Base-by-base conservation (phyloP, 1,284 basidiomycete genomes). In the Abortiporus biennis region DNA sequence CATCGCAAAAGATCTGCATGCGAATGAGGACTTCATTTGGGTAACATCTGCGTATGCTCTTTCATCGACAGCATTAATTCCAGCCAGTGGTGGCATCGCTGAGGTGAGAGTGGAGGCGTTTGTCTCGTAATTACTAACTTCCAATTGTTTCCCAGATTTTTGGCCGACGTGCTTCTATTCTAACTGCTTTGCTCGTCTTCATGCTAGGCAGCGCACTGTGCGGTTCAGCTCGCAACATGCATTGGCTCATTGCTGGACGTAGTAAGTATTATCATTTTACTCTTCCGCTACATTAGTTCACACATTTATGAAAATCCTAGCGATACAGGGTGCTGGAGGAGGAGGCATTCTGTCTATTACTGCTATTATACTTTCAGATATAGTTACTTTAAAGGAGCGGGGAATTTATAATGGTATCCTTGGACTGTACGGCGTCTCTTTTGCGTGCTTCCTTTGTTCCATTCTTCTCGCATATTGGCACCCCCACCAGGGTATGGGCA, bases 251-350 rank as follows among this genome's bases (percentile, higher is more conserved):
- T 31, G 49, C 39, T 16, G 49, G 44, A 3, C 37, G 49, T 8
- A 44, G 49, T 51, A 39, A 16, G 49, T 43, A 22, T 39, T 20
- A 16, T 35, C 13, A 33, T 5, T 12, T 17, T 21, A n/a, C 36
- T 38, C 13, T 9, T 29, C 9, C 27, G 27, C 9, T 20, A n/a
- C 27, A 29, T 24, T 16, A 21, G 9, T 5, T 8, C 9, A 4
- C 27, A 36, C 13, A 38, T 25, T 9, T 29, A 32, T 17, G 15
- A 25, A 17, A 16, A 12, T 19, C 21, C 6, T 34, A 54, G 64
- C 55, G 6, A 43, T 68, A 0, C 66, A 68, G 44, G 68, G 68
- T 17, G 53, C 67, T 19, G 67, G 67, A 16, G 66, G 65, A 21
- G 68, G 68, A 2, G 59, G 56, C 3, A 62, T 67, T 42, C 50